These are phyloP conservation scores for Amanita phalloides DNA, from an alignment of 768 basidiomycete genomes.

Conservation along the genomic window DNA sequence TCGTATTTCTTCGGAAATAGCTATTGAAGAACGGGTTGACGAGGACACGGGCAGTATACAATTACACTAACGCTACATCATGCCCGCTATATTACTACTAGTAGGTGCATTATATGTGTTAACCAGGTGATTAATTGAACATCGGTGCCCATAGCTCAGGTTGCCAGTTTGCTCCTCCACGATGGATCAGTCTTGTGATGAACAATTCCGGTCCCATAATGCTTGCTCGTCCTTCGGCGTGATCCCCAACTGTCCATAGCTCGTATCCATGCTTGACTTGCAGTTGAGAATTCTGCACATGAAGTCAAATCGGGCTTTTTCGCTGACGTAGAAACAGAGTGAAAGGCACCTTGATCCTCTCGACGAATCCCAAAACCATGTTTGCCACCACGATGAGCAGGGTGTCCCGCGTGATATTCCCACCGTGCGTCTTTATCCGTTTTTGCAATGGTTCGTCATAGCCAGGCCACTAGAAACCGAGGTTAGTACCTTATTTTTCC, in stretches of 20 bases:
- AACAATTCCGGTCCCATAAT: conserved; percentile 21
- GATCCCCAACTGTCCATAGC: conserved; percentile 22
- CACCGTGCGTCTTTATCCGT: conserved; percentile 23
- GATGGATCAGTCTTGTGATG: conserved; percentile 27
- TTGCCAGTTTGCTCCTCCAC: conserved; percentile 32
- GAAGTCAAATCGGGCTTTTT: not conserved
- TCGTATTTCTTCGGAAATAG: conserved; percentile 58
- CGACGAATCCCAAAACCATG: conserved; percentile 20
- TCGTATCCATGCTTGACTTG: conserved; percentile 25
- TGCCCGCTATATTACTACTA: not conserved
- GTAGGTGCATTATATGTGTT: not conserved
- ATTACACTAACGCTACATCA: not conserved
- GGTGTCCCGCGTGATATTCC: conserved; percentile 18
- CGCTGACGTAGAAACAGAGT: too few species aligned
- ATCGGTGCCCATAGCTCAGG: conserved; percentile 27
- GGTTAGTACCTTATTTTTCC: not conserved
- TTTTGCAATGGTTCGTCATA: conserved; percentile 28
- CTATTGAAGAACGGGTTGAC: conserved; percentile 25
- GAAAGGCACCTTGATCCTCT: conserved; percentile 19
- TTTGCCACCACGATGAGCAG: conserved; percentile 20
- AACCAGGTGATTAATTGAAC: not conserved
- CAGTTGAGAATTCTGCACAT: conserved; percentile 14
- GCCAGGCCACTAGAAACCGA: conserved; percentile 33
- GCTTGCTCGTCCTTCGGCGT: conserved; percentile 9
- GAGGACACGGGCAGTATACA: not conserved